A percentile compares a stretch with the other conserved stretches of the same genome.
Conservation (phyloP, 768 basidiomycete genomes). For the Podaxis pistillaris region DNA sequence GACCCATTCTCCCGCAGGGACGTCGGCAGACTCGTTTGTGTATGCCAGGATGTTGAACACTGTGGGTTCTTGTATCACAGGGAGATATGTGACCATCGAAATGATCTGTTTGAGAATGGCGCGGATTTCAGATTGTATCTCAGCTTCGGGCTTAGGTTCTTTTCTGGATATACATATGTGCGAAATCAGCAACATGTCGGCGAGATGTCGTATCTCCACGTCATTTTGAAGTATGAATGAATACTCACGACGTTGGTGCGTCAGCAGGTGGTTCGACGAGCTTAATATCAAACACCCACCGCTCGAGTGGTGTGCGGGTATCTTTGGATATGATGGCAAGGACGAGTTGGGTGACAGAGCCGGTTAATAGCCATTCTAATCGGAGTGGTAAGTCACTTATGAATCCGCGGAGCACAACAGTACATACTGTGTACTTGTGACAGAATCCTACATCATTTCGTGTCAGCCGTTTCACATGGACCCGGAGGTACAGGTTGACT, state of each 20-base stretch:
- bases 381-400: background rate
- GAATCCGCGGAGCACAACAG: conserved; percentile 1
- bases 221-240: conserved; percentile 6
- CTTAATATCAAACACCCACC: conserved; percentile 98
- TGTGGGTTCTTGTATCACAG: conserved; percentile 90
- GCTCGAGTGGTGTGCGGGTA: conserved; percentile 84
- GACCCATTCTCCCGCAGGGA: conserved; percentile 93
- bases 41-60: conserved; percentile 99
- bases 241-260: conserved; percentile 46
- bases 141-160: conserved; percentile 71
- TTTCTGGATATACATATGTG: conserved; percentile 31
- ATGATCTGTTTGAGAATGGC: conserved; percentile 99
- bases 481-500: conserved; percentile 6
- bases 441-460: conserved; percentile 62
- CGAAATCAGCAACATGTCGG: background rate
- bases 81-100: conserved; percentile 93
- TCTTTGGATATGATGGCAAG: conserved; percentile 97
- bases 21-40: conserved; percentile 87
- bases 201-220: background rate
- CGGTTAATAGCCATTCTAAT: conserved; percentile 90
- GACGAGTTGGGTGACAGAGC: conserved; percentile 91
- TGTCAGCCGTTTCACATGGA: background rate
- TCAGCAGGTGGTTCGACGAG: conserved; percentile 65
- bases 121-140: conserved; percentile 96
- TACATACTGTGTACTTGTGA: conserved; percentile 87